A percentile compares a stretch with the other conserved stretches of the same genome.
Evolutionary conservation across 495 filamentous ascomycete genomes (phyloP).

Genomic region (Penicillium mononematosum): DNA sequence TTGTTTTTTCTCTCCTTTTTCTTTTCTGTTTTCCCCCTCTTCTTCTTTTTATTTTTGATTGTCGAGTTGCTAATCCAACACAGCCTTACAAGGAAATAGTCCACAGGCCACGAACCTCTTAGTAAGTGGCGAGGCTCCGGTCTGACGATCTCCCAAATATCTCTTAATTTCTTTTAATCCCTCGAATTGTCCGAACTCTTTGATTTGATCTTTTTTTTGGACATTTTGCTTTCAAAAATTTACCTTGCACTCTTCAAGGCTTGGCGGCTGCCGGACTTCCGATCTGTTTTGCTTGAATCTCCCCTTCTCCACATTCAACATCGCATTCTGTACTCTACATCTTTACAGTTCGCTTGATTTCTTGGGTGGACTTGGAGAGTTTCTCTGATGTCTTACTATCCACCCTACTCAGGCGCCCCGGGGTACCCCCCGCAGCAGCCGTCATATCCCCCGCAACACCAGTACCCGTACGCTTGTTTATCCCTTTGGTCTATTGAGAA

Average conservation of each 20-base stretch:
- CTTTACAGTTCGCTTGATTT: not conserved
- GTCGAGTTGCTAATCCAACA: not conserved
- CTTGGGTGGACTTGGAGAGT: not conserved
- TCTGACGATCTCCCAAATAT: not conserved
- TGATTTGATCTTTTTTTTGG: not conserved
- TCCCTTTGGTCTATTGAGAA: constrained; percentile 5
- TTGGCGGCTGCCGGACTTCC: constrained; percentile 25
- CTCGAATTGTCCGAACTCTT: not conserved
- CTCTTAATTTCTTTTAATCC: not conserved
- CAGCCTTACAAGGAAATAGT: constrained; percentile 10
- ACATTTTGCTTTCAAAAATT: constrained; percentile 6
- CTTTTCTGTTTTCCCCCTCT: not conserved
- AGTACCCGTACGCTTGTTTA: constrained; percentile 39
- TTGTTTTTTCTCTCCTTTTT: not conserved
- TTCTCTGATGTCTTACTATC: constrained; percentile 52
- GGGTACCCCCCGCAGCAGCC: constrained; percentile 52
- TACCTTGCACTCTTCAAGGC: constrained; percentile 11
- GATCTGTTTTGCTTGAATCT: constrained; percentile 26
- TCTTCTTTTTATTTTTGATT: not conserved
- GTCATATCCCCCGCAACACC: constrained; percentile 33
- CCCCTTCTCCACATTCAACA: constrained; percentile 23
- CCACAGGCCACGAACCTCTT: not conserved
- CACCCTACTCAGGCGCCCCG: constrained; percentile 45
- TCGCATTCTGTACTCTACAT: constrained; percentile 6
- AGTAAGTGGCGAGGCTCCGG: not conserved